Conservation (phyloP, 2,329 filamentous ascomycete species). For the Claviceps quebecensis region DNA sequence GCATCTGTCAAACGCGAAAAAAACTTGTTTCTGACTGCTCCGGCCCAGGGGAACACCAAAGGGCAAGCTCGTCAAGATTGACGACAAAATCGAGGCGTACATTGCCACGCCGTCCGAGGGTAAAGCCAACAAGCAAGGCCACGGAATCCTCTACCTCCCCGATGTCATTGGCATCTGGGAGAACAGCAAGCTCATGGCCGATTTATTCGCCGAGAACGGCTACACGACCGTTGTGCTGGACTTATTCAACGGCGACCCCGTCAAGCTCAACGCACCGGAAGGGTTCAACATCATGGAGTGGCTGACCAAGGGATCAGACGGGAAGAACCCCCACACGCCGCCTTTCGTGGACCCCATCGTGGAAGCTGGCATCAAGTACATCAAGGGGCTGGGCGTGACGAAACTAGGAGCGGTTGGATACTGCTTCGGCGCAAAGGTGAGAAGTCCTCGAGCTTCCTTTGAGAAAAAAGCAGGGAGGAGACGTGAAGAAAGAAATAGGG, state of each 20-base stretch:
- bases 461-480: neutral
- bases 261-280: slow-evolving; percentile 13
- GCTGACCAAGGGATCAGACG: slow-evolving; percentile 27
- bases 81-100: slow-evolving; percentile 31
- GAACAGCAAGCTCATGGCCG: slow-evolving; percentile 28
- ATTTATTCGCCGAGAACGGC: slow-evolving; percentile 23
- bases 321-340: slow-evolving; percentile 30
- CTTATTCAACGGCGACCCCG: slow-evolving; percentile 24
- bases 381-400: slow-evolving; percentile 37
- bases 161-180: slow-evolving; percentile 25
- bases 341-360: slow-evolving; percentile 21
- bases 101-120: slow-evolving; percentile 28
- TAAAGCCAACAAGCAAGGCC: slow-evolving; percentile 13
- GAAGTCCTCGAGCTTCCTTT: neutral
- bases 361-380: slow-evolving; percentile 32
- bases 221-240: slow-evolving; percentile 25
- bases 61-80: slow-evolving; percentile 32
- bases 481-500: neutral
- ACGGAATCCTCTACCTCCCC: slow-evolving; percentile 22
- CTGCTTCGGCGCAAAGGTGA: slow-evolving; percentile 50
- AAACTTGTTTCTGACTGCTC: neutral
- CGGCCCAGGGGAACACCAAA: slow-evolving; percentile 30
- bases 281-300: slow-evolving; percentile 20
- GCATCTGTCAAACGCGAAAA: neutral
- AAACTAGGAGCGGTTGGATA: slow-evolving; percentile 46